Evolutionary conservation across 805 yeast genomes (phyloP).

Genomic region (Nakazawaea wyomingensis): DNA sequence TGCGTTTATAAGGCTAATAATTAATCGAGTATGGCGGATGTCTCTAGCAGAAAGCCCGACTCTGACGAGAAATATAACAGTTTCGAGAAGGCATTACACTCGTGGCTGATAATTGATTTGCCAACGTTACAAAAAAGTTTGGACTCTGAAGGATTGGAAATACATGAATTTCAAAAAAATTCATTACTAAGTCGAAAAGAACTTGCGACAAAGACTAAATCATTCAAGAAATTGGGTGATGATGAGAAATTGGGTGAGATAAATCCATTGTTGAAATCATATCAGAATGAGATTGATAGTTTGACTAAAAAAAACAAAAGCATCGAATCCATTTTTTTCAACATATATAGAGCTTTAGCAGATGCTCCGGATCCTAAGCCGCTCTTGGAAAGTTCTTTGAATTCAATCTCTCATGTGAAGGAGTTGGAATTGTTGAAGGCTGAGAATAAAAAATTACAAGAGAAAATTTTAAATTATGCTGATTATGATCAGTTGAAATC

Average conservation of each 20-base stretch:
- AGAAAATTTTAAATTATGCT: constrained; percentile 56
- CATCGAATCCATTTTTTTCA: constrained; percentile 69
- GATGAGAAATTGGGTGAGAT: constrained; percentile 61
- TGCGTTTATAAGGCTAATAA: too few relatives aligned
- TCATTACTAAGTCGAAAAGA: constrained; percentile 70
- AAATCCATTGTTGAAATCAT: constrained; percentile 63
- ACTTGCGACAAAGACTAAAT: constrained; percentile 80
- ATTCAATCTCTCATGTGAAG: constrained; percentile 49
- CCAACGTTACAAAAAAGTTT: constrained; percentile 64
- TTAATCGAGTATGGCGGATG: neutral
- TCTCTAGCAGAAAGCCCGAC: neutral
- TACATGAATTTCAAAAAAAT: constrained; percentile 63
- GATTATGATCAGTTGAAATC: constrained; percentile 76
- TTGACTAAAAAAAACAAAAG: constrained; percentile 72
- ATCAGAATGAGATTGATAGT: constrained; percentile 84
- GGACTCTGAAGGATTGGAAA: constrained; percentile 68
- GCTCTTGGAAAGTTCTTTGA: constrained; percentile 63
- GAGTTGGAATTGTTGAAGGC: constrained; percentile 47
- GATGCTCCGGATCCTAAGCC: constrained; percentile 95
- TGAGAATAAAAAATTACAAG: constrained; percentile 48
- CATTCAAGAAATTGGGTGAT: constrained; percentile 67
- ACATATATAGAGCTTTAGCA: constrained; percentile 67
- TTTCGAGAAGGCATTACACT: constrained; percentile 56
- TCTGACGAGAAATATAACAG: constrained; percentile 1
- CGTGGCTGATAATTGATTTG: constrained; percentile 74